Percentiles rank a stretch among this genome's conserved stretches.
Conservation (phyloP, 2,329 filamentous ascomycete genomes). For the Pyricularia pennisetigena region DNA sequence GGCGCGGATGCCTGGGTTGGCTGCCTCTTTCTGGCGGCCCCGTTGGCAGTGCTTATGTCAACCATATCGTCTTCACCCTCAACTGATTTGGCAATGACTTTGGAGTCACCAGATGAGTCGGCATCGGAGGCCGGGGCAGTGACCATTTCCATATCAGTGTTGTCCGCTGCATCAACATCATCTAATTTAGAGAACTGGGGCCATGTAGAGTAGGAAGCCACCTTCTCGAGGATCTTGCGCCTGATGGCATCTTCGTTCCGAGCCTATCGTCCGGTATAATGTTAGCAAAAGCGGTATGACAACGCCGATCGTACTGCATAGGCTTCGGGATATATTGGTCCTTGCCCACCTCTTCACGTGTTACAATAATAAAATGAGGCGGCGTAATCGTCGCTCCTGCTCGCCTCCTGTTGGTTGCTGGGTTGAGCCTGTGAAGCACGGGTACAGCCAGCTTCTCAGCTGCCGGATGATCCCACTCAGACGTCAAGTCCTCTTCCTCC, state of each 20-base stretch:
- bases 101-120: constrained; percentile 58
- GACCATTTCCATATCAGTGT: constrained; percentile 56
- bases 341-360: constrained; percentile 54
- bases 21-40: neutral
- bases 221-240: constrained; percentile 68
- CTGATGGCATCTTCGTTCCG: constrained; percentile 59
- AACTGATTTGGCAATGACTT: constrained; percentile 67
- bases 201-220: constrained; percentile 67
- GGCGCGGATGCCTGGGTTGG: constrained; percentile 21
- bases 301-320: neutral
- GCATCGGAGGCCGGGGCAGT: constrained; percentile 53
- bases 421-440: constrained; percentile 50
- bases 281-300: neutral
- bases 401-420: constrained; percentile 7
- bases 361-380: constrained; percentile 67
- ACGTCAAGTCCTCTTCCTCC: constrained; percentile 24
- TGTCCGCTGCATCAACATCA: constrained; percentile 37
- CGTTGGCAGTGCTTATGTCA: constrained; percentile 71
- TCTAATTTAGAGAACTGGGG: constrained; percentile 47
- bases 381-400: constrained; percentile 22
- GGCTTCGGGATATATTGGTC: neutral
- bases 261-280: constrained; percentile 21
- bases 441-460: constrained; percentile 62
- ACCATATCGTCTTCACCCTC: constrained; percentile 87
- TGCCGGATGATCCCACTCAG: constrained; percentile 47